Evolutionary conservation across 225 moss, liverwort and hornwort genomes (phyloP).

Genomic region (Ulota crispa): DNA sequence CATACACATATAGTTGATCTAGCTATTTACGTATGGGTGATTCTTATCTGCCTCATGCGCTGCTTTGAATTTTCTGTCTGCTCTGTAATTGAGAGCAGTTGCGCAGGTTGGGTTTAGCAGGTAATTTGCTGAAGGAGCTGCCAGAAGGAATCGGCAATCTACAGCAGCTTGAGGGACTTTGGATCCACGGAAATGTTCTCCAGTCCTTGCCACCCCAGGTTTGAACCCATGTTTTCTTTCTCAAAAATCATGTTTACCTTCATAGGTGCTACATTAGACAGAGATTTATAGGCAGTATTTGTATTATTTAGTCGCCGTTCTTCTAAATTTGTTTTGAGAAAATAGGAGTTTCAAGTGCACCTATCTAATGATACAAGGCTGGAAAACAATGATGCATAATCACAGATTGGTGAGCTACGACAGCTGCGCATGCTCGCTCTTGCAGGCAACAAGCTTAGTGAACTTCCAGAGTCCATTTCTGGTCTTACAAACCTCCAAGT

Average conservation of each 20-base stretch:
- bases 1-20: background rate
- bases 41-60: slow-evolving; percentile 16
- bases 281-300: background rate
- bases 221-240: slow-evolving; percentile 24
- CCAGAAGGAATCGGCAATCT: slow-evolving; percentile 70
- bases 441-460: slow-evolving; percentile 70
- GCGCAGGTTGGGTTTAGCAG: slow-evolving; percentile 80
- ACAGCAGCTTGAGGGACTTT: slow-evolving; percentile 77
- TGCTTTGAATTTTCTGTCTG: slow-evolving; percentile 31
- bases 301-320: background rate
- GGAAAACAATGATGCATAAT: slow-evolving; percentile 9
- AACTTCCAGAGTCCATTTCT: slow-evolving; percentile 65
- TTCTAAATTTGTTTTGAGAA: background rate
- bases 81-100: slow-evolving; percentile 59
- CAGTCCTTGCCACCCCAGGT: slow-evolving; percentile 65
- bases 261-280: background rate
- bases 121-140: slow-evolving; percentile 66
- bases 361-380: slow-evolving; percentile 6
- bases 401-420: slow-evolving; percentile 74
- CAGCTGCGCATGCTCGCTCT: slow-evolving; percentile 71
- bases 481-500: slow-evolving; percentile 72
- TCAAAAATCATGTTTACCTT: background rate
- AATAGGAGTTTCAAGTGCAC: background rate
- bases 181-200: slow-evolving; percentile 83
- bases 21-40: background rate